Conservation (phyloP, 2,329 filamentous ascomycete species). For the Colletotrichum sublineola region DNA sequence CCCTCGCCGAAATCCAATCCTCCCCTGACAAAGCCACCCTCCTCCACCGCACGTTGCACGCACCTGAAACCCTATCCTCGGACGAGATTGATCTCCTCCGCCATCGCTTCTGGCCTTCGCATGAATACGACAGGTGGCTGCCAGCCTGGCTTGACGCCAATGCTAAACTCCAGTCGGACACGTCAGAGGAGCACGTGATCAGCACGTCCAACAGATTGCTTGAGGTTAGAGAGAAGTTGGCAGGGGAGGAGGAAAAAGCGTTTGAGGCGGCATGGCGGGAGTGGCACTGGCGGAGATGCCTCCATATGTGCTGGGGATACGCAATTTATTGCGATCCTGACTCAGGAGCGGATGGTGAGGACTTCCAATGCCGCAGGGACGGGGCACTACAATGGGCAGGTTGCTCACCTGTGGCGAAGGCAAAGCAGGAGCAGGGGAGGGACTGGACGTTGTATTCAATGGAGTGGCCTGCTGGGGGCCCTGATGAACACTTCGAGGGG, state of each 20-base stretch:
- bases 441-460: background rate
- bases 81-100: background rate
- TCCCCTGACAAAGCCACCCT: background rate
- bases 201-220: background rate
- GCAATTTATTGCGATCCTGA: background rate
- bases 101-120: background rate
- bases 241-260: background rate
- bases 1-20: background rate
- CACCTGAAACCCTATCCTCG: background rate
- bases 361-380: background rate
- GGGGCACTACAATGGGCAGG: background rate
- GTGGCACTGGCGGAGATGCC: background rate
- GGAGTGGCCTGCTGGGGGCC: background rate
- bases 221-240: background rate
- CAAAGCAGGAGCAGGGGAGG: background rate
- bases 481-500: background rate
- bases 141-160: background rate
- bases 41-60: background rate
- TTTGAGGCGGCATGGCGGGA: background rate
- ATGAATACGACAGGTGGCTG: background rate
- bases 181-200: background rate
- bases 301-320: background rate
- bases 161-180: background rate
- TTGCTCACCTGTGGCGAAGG: background rate
- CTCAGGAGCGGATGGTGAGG: background rate